Evolutionary conservation across 257 asterid genomes (phyloP), one percentile per base, ranked within the genome.

Genomic region (Ballota nigra): DNA sequence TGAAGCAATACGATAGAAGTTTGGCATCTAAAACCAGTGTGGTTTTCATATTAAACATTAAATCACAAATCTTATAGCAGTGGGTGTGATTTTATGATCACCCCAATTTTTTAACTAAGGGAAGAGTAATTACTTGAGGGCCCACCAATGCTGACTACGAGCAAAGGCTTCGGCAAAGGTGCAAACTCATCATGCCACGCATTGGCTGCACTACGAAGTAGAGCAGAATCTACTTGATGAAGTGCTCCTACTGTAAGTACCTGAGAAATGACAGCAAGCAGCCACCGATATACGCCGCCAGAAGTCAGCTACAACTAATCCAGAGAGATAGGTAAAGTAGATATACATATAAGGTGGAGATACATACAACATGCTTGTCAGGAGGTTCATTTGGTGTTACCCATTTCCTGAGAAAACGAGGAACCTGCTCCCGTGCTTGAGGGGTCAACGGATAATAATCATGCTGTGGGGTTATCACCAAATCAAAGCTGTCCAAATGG

Each of bases 241-340:
- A 94, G 98, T 31, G 99, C 96, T 78, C 99, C 99, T 7, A 83
- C 80, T 0, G 98, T 94, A 16, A 91, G 98, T 73, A 91, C 91
- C 99, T 94, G 81, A 51, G 56, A 64, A 73, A 68, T 60, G 56
- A 72, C 40, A 66, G 53, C 9, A 19, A 73, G 68, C 53, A 60
- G 34, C 10, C 72, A 70, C 29, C n/a, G n/a, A 19, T 19, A 72
- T 36, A 43, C 58, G 20, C 53, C 20, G 61, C 64, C 60, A 75
- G 63, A 69, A 72, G 63, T 74, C 59, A 77, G 78, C 58, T 41
- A 58, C 69, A 55, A 41, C 45, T 6, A 60, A 33, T 47, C 64
- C 47, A 45, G 33, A 19, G 6, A 63, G 29, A 53, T 59, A 68
- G 26, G 4, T 38, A 67, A 63, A 70, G 52, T 68, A 43, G 40